These are phyloP conservation scores for Dendrostoma leiphaemia DNA, from an alignment of 2,329 filamentous ascomycete genomes.

Conservation along the genomic window DNA sequence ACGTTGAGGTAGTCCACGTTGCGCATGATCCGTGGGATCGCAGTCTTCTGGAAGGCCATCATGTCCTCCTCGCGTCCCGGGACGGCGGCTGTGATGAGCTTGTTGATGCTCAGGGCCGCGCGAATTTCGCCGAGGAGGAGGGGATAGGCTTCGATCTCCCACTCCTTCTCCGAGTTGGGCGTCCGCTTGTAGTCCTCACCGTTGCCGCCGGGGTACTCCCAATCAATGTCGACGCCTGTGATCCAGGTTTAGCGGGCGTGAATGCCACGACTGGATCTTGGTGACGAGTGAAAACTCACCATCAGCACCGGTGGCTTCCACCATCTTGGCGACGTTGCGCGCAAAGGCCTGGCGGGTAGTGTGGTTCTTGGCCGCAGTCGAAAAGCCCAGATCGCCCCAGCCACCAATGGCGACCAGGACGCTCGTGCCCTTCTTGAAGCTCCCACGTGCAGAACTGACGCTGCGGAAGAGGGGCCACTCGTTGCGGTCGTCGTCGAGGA, in stretches of 20 bases:
- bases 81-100: conserved; percentile 65
- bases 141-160: conserved; percentile 62
- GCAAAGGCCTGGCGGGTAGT: conserved; percentile 57
- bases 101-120: conserved; percentile 52
- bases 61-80: conserved; percentile 63
- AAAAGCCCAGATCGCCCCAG: conserved; percentile 70
- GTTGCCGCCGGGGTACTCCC: conserved; percentile 64
- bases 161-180: conserved; percentile 56
- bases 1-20: conserved; percentile 64
- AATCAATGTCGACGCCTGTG: conserved; percentile 60
- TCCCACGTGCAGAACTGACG: conserved; percentile 43
- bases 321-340: conserved; percentile 61
- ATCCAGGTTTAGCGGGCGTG: background rate
- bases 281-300: conserved; percentile 39
- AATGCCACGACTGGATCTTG: conserved; percentile 18
- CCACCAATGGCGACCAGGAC: conserved; percentile 71
- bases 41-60: conserved; percentile 61
- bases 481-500: conserved; percentile 41
- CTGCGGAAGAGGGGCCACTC: conserved; percentile 54
- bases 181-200: conserved; percentile 65
- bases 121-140: conserved; percentile 59
- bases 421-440: conserved; percentile 53
- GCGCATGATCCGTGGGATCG: conserved; percentile 56
- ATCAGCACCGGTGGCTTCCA: conserved; percentile 62
- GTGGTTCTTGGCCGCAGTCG: conserved; percentile 50